Percentiles rank a stretch among this genome's conserved stretches.
phyloP scores from a whole-genome alignment of 169 alveolate genomes.

The Plasmodium adleri region DNA sequence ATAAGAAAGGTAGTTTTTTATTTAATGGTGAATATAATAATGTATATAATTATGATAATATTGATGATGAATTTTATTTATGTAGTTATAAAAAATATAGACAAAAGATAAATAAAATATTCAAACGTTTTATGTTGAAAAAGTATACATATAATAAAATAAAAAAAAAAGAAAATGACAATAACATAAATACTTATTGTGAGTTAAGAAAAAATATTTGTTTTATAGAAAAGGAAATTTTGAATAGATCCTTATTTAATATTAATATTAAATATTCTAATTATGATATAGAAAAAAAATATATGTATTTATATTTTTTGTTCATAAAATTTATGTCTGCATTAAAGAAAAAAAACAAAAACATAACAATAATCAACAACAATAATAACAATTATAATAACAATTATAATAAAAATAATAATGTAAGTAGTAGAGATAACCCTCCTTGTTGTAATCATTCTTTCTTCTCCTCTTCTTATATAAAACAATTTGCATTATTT shows the following conservation, averaged over 20 bases:
- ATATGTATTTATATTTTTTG: slow-evolving; percentile 10
- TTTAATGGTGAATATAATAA: background rate
- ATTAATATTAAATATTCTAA: slow-evolving; percentile 25
- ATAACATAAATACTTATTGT: background rate
- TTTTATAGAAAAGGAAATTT: slow-evolving; percentile 31
- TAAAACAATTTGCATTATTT: slow-evolving; percentile 11
- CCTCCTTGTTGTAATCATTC: background rate
- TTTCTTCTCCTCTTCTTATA: background rate
- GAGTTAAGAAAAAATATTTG: slow-evolving; percentile 48
- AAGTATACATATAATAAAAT: no score
- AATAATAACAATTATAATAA: background rate
- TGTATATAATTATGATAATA: background rate
- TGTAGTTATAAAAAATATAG: no score
- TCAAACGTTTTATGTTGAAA: no score
- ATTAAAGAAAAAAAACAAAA: background rate
- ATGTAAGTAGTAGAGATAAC: background rate
- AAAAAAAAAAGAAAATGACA: background rate
- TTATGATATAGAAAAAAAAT: slow-evolving; percentile 7
- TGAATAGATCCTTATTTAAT: slow-evolving; percentile 42
- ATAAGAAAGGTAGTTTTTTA: no score
- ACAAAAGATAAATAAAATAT: no score
- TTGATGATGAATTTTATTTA: background rate
- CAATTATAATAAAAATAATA: background rate
- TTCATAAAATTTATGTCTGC: background rate
- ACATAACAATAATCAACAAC: background rate